phyloP scores from a whole-genome alignment of 2,329 filamentous ascomycete species.

The Calonectria pseudoreteaudii region DNA sequence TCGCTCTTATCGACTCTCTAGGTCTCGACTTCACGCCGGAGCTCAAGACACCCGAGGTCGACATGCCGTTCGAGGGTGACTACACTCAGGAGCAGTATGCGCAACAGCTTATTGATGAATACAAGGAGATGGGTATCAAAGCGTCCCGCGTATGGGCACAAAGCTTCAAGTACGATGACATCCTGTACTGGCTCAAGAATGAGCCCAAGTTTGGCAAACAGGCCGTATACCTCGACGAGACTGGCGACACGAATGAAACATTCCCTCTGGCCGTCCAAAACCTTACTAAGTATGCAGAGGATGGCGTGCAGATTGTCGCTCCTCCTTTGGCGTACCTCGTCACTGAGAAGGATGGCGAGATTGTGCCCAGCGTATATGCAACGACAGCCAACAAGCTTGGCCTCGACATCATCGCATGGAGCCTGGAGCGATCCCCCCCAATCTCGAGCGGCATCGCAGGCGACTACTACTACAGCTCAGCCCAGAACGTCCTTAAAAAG shows the following conservation, averaged over 20 bases:
- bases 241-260: slow-evolving; percentile 63
- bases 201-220: slow-evolving; percentile 71
- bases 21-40: slow-evolving; percentile 75
- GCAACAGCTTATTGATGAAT: slow-evolving; percentile 73
- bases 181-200: slow-evolving; percentile 74
- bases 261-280: slow-evolving; percentile 67
- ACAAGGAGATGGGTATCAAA: slow-evolving; percentile 64
- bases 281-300: slow-evolving; percentile 65
- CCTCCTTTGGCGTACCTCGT: slow-evolving; percentile 74
- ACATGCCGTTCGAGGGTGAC: slow-evolving; percentile 74
- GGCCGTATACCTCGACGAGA: slow-evolving; percentile 74
- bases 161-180: slow-evolving; percentile 73
- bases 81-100: slow-evolving; percentile 76
- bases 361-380: slow-evolving; percentile 74
- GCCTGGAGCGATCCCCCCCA: slow-evolving; percentile 74
- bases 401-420: slow-evolving; percentile 76
- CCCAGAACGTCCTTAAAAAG: slow-evolving; percentile 65
- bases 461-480: slow-evolving; percentile 68
- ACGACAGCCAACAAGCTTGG: slow-evolving; percentile 69
- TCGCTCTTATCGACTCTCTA: slow-evolving; percentile 67
- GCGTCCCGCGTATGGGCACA: slow-evolving; percentile 70
- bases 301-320: slow-evolving; percentile 72
- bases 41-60: slow-evolving; percentile 74
- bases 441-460: slow-evolving; percentile 61
- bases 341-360: slow-evolving; percentile 61